phyloP scores from a whole-genome alignment of 2,329 filamentous ascomycete genomes.

The Neofusicoccum ribis region DNA sequence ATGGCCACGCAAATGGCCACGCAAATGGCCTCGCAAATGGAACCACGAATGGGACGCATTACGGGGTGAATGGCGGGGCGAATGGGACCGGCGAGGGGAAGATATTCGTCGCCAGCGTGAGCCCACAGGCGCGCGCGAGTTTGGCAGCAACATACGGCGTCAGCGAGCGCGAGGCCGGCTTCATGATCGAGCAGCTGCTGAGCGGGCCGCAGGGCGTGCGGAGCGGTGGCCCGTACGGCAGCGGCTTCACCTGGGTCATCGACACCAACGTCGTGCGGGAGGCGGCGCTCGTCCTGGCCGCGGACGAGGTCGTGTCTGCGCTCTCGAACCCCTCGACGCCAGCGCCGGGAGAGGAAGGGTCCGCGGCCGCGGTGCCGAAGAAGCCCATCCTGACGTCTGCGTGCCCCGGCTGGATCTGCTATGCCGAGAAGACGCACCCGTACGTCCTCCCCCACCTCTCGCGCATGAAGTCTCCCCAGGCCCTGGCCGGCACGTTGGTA shows the following conservation, averaged over 20 bases:
- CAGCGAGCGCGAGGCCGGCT: constrained; percentile 70
- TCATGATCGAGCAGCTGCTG: constrained; percentile 81
- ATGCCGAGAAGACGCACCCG: constrained; percentile 96
- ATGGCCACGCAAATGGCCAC: neutral
- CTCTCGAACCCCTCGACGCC: constrained; percentile 30
- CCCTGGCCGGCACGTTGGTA: constrained; percentile 82
- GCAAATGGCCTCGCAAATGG: neutral
- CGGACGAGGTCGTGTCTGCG: constrained; percentile 47
- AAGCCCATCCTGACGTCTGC: constrained; percentile 79
- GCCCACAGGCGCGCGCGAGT: constrained; percentile 86
- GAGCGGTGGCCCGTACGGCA: constrained; percentile 68
- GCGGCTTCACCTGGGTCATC: constrained; percentile 83
- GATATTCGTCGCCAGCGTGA: constrained; percentile 89
- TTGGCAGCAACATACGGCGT: constrained; percentile 81
- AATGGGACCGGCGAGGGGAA: constrained; percentile 53
- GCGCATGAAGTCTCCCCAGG: constrained; percentile 89
- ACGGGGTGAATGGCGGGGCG: constrained; percentile 20
- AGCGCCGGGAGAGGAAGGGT: constrained; percentile 32
- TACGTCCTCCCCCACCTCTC: constrained; percentile 90
- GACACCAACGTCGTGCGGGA: constrained; percentile 86
- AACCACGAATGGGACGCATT: constrained; percentile 26
- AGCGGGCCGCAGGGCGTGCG: constrained; percentile 68
- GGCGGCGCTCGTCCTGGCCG: constrained; percentile 69
- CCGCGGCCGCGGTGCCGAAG: constrained; percentile 49
- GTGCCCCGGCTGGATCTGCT: constrained; percentile 98